Base-by-base conservation (phyloP, 148 eudicot genomes). In the Silene uniflora region DNA sequence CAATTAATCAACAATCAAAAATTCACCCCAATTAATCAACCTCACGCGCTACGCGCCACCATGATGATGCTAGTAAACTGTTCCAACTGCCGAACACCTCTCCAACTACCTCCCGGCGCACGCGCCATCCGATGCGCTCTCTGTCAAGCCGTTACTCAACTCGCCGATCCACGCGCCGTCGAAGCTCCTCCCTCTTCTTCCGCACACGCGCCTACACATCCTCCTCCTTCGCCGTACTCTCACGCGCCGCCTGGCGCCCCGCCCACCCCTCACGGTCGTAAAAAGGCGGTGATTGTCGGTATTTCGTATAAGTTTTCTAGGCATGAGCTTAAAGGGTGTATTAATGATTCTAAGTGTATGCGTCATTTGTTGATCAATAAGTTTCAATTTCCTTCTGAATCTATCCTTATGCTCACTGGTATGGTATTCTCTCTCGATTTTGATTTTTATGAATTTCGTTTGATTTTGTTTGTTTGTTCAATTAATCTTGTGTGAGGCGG, bases 301-400 rank as follows among this genome's bases (percentile, higher is more conserved):
- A 86, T 96, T 27, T 90, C 97, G 72, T 96, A 96, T 56, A 79
- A 62, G 65, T 76, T 32, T 23, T 83, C 99, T 1, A 78, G 88
- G 56, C 89, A 92, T 46, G 94, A 88, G 88, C 90, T 96, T 46
- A 88, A 89, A 46, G 99, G 99, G 10, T 92, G 98, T 49, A 82
- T 96, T 8, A 96, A 96, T 77, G 99, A 96, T 65, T 96, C 98
- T 24, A 96, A 96, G 86, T 92, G 92, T 73, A 96, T 96, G 99
- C 85, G 84, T 16, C 81, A 75, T 81, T 54, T 96, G 70, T 69
- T 96, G 75, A 81, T 92, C 0, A 88, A 88, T 27, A 89, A 85
- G 88, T 96, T 96, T 60, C 79, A 79, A 4, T 96, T 92, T 63
- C 88, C 97, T 0, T 80, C 96, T 69, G 82, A 91, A 44, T 86